Evolutionary conservation across 306 rosid species (phyloP).

Genomic region (Dicorynia guianensis): DNA sequence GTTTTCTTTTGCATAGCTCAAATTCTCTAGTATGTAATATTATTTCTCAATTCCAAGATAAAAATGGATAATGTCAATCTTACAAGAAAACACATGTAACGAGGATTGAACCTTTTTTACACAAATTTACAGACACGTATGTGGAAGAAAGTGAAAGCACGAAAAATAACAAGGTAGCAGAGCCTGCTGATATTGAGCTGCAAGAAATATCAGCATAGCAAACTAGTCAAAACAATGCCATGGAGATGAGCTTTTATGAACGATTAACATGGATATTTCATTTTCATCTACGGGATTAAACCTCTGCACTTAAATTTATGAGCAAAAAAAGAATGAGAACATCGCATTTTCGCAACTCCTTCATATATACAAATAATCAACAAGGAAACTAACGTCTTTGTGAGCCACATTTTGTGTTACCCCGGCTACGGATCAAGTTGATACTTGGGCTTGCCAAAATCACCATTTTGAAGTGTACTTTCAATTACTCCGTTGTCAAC

Average conservation of each 20-base stretch:
- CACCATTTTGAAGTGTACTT: constrained; percentile 54
- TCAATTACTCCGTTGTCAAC: constrained; percentile 43
- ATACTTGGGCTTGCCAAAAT: constrained; percentile 61
- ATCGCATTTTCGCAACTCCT: constrained; percentile 50
- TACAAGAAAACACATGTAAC: too few relatives aligned
- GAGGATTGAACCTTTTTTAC: too few relatives aligned
- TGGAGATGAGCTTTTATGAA: constrained; percentile 41
- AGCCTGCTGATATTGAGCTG: constrained; percentile 17
- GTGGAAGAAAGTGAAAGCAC: too few relatives aligned
- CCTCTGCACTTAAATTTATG: constrained; percentile 67
- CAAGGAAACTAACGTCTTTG: constrained; percentile 37
- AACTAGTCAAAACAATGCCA: neutral
- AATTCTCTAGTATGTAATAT: too few relatives aligned
- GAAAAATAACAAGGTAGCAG: too few relatives aligned
- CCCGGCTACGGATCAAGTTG: constrained; percentile 67
- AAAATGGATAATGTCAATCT: too few relatives aligned
- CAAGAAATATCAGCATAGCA: too few relatives aligned
- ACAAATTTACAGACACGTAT: too few relatives aligned
- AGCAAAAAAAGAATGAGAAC: constrained; percentile 83
- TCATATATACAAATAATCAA: constrained; percentile 66
- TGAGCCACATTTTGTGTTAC: constrained; percentile 17
- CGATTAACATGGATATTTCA: constrained; percentile 56
- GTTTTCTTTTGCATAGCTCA: too few relatives aligned
- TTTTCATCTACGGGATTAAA: constrained; percentile 30
- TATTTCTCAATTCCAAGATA: too few relatives aligned